phyloP scores from a whole-genome alignment of 1,284 basidiomycete genomes.

The Tylopilus sp. region DNA sequence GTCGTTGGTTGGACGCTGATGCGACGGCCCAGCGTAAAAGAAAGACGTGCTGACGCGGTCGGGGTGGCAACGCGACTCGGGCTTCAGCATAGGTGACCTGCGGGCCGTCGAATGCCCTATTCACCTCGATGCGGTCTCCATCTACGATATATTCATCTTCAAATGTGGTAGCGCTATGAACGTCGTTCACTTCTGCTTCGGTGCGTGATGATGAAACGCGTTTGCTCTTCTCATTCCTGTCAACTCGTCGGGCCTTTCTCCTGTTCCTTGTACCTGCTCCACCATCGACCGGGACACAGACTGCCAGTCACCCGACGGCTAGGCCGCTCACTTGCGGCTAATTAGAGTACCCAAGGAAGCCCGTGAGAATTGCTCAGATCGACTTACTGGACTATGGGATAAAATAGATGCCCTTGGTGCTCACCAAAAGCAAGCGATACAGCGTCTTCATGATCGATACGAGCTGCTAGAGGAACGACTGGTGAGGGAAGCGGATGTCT shows the following conservation, averaged over 20 bases:
- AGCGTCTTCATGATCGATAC: conserved; percentile 16
- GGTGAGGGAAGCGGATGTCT: conserved; percentile 7
- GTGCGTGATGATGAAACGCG: conserved; percentile 10
- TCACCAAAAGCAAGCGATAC: conserved; percentile 9
- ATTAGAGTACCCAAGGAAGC: conserved; percentile 16
- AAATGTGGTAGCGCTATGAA: conserved; percentile 27
- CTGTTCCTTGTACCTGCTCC: conserved; percentile 26
- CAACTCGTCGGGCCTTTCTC: conserved; percentile 27
- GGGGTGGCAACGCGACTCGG: neutral
- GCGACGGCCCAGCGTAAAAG: no score
- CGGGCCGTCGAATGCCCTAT: conserved; percentile 33
- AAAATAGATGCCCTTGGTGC: conserved; percentile 12
- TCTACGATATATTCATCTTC: conserved; percentile 30
- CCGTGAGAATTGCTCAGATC: conserved; percentile 15
- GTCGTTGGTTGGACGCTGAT: no score
- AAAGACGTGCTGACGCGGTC: neutral
- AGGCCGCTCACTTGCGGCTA: conserved; percentile 8
- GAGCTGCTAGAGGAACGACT: conserved; percentile 13
- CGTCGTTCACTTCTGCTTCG: conserved; percentile 1
- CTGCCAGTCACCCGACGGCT: neutral
- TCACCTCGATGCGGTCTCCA: conserved; percentile 28
- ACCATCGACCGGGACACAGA: conserved; percentile 5
- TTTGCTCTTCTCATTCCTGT: conserved; percentile 20
- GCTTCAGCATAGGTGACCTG: conserved; percentile 19
- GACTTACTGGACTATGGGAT: conserved; percentile 12